Evolutionary conservation across 176 grass and related monocot species (phyloP).

Genomic region (Metroxylon sagu): DNA sequence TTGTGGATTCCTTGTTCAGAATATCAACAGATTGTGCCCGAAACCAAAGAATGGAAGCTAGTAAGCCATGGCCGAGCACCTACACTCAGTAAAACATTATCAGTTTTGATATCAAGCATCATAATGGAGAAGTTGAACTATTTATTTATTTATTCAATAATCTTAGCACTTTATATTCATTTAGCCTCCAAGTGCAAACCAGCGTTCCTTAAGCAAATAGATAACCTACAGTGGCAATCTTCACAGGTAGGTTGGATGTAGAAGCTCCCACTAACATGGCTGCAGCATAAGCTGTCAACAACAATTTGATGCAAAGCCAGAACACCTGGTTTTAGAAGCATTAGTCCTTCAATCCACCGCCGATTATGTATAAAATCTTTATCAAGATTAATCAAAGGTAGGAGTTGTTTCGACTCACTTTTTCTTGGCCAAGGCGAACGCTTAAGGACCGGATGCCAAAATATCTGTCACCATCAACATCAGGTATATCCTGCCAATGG

Average conservation of each 20-base stretch:
- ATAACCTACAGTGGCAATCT: constrained; percentile 39
- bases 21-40: constrained; percentile 28
- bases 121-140: no score
- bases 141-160: no score
- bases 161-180: no score
- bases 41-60: constrained; percentile 44
- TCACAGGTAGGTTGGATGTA: constrained; percentile 30
- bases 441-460: constrained; percentile 76
- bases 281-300: constrained; percentile 56
- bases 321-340: constrained; percentile 42
- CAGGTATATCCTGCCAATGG: constrained; percentile 66
- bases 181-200: no score
- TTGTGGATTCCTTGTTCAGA: constrained; percentile 30
- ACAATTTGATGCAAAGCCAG: constrained; percentile 62
- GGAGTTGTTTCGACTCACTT: constrained; percentile 25
- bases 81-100: not conserved
- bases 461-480: constrained; percentile 67
- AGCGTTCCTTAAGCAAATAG: not conserved
- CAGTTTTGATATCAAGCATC: not conserved
- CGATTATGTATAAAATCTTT: no score
- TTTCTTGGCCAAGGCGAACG: constrained; percentile 49
- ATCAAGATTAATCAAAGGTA: no score
- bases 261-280: constrained; percentile 58
- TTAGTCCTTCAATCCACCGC: not conserved
- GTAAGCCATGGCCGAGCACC: constrained; percentile 54